Conservation (phyloP, 2,329 filamentous ascomycete genomes). For the Arachnomyces sp. region DNA sequence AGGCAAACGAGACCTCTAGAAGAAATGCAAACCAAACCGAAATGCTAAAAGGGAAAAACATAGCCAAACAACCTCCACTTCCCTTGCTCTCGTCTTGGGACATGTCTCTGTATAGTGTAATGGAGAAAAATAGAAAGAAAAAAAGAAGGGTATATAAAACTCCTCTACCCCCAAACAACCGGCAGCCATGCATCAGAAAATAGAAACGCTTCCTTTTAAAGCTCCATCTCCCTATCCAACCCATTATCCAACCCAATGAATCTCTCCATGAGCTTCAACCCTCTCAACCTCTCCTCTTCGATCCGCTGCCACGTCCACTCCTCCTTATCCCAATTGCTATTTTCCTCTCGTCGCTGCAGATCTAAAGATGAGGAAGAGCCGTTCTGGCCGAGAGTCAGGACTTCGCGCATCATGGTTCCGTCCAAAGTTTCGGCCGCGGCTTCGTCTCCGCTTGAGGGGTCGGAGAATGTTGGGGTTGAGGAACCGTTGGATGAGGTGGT, state of each 20-base stretch:
- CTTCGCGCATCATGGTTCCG: constrained; percentile 30
- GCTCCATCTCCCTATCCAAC: constrained; percentile 38
- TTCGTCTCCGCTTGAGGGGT: constrained; percentile 21
- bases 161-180: not conserved
- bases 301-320: constrained; percentile 56
- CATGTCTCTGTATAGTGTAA: too few relatives aligned
- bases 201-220: constrained; percentile 4
- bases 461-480: not conserved
- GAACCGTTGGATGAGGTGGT: constrained; percentile 24
- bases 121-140: not conserved
- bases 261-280: constrained; percentile 47
- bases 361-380: constrained; percentile 26
- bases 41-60: too few relatives aligned
- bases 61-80: too few relatives aligned
- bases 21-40: too few relatives aligned
- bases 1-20: too few relatives aligned
- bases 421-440: constrained; percentile 23
- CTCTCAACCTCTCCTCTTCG: constrained; percentile 50
- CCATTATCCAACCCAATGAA: constrained; percentile 47
- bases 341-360: constrained; percentile 17
- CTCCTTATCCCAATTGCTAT: constrained; percentile 26
- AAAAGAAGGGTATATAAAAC: not conserved
- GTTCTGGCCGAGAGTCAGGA: constrained; percentile 26
- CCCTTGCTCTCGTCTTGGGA: too few relatives aligned
- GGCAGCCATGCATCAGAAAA: constrained; percentile 15